Base-by-base conservation (phyloP, 2,329 filamentous ascomycete species). In the Aspergillus bombycis region DNA sequence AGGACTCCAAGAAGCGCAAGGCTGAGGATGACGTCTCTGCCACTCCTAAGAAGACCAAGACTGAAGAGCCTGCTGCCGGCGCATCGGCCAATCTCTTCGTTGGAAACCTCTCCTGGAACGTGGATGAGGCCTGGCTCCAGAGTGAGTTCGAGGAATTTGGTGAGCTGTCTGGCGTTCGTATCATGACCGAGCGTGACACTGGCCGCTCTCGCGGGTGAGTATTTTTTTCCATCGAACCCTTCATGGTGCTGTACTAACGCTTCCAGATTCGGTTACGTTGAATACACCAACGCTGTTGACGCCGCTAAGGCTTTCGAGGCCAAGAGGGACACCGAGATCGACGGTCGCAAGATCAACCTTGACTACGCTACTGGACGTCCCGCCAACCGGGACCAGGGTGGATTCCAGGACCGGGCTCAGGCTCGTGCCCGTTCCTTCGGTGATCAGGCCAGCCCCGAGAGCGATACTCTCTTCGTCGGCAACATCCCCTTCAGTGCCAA, bases 51-150 rank as follows among this genome's bases (percentile, higher is more conserved):
- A 92, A 93, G 85, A 80, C 86, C 74, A 93, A 92, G 88, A 77
- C 77, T 38, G 78, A 79, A 59, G 73, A 72, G 34, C 65, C 67
- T 30, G 69, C 72, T 52, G 67, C 71, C 60, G 74, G 73, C 67
- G 75, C 72, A 30, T 75, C 75, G 36, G 67, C 75, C 69, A 96
- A 93, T 73, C 88, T 97, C 60, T 97, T 96, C 79, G 88, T 93
- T 69, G 94, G 94, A 71, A 94, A 93, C 84, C 85, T 97, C 68
- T 93, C 91, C 80, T 97, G 93, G 93, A 92, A 89, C 76, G 84
- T 97, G 59, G 92, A 96, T 71, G 94, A 97, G 79, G 88, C 93
- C 68, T 88, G 87, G 81, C 88, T 97, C 68, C 85, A 86, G 70
- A 86, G 90, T 72, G 91, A 94, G 78, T 97, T 97, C 82, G 87